Conservation (phyloP, 148 eudicot species). For the Polygonum maritimum region DNA sequence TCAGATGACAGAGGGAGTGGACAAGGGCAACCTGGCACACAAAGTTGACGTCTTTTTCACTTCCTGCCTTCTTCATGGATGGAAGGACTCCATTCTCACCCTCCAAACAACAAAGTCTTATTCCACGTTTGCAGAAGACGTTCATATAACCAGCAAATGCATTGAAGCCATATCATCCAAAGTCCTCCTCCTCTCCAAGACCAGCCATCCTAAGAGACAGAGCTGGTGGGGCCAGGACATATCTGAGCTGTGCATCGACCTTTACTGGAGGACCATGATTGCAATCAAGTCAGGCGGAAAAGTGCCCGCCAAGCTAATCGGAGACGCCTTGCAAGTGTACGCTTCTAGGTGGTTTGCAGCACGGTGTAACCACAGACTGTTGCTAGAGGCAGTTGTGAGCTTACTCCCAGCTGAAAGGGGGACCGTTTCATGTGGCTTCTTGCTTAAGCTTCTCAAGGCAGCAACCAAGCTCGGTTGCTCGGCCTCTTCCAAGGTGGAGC, state of each 20-base stretch:
- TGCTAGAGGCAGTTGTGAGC: slow-evolving; percentile 71
- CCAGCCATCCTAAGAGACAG: slow-evolving; percentile 12
- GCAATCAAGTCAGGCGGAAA: slow-evolving; percentile 67
- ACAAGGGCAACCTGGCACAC: slow-evolving; percentile 64
- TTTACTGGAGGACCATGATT: slow-evolving; percentile 67
- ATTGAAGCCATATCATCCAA: slow-evolving; percentile 60
- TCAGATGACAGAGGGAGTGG: slow-evolving; percentile 84
- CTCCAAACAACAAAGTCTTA: slow-evolving; percentile 47
- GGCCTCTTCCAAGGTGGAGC: slow-evolving; percentile 45
- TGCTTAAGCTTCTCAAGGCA: slow-evolving; percentile 53
- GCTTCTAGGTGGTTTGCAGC: slow-evolving; percentile 64
- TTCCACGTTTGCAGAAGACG: slow-evolving; percentile 57
- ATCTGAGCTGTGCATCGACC: slow-evolving; percentile 56
- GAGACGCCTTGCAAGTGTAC: slow-evolving; percentile 64
- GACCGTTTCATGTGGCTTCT: slow-evolving; percentile 54
- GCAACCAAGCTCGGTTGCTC: slow-evolving; percentile 46
- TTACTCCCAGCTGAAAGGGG: slow-evolving; percentile 59
- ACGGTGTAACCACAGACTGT: slow-evolving; percentile 24
- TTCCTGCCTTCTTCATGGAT: slow-evolving; percentile 74
- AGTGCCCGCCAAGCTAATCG: slow-evolving; percentile 38
- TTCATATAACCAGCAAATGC: slow-evolving; percentile 54
- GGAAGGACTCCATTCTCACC: slow-evolving; percentile 65
- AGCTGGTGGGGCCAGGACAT: slow-evolving; percentile 88
- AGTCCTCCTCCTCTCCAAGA: slow-evolving; percentile 43
- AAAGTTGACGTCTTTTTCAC: slow-evolving; percentile 74